Conservation (phyloP, 176 grass and related monocot species). For the Neostapfia colusana region DNA sequence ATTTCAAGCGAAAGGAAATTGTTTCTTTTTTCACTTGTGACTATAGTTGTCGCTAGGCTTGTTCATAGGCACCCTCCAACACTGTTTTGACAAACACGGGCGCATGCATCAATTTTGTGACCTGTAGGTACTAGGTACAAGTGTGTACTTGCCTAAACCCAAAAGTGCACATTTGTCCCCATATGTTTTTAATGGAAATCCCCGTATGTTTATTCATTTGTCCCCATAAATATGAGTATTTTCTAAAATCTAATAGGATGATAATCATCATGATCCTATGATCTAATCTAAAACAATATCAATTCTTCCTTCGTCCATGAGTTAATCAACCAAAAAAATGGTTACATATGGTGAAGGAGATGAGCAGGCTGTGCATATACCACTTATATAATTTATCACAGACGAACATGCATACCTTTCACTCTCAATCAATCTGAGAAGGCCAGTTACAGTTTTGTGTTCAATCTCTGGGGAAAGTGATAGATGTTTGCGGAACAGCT, state of each 20-base stretch:
- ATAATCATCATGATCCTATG: not conserved
- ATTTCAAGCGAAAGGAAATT: constrained; percentile 1
- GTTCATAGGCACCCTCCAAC: no score
- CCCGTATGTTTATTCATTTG: not conserved
- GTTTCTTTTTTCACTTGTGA: no score
- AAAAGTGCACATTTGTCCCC: no score
- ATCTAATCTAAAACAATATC: not conserved
- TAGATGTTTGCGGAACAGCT: constrained; percentile 87
- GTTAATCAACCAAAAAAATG: not conserved
- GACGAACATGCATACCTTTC: constrained; percentile 68
- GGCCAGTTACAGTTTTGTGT: constrained; percentile 89
- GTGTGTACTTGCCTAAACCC: no score
- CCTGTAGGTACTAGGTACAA: no score
- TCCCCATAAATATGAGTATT: not conserved
- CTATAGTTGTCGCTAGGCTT: no score
- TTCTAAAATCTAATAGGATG: not conserved
- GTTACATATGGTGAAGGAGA: not conserved
- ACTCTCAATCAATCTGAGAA: constrained; percentile 94
- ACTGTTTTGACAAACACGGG: no score
- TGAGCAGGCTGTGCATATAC: not conserved
- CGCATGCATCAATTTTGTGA: no score
- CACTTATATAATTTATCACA: constrained; percentile 20
- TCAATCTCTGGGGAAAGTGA: constrained; percentile 65
- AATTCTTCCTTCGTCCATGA: not conserved
- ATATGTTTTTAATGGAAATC: no score